These are phyloP conservation scores for Ophiorrhiza pumila DNA, from an alignment of 257 asterid species.

Conservation along the genomic window DNA sequence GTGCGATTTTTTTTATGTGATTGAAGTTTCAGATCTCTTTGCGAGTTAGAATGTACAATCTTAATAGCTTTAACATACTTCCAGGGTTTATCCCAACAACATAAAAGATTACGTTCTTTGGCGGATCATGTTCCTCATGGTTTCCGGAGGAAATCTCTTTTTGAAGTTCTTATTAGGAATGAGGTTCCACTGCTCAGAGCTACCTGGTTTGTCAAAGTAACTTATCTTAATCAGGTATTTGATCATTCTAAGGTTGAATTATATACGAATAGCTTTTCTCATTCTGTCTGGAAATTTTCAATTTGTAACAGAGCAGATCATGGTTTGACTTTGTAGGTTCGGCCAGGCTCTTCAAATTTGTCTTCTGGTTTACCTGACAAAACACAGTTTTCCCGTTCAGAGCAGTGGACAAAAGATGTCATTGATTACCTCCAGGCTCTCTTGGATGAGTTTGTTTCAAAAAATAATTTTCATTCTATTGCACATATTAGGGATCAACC, in stretches of 20 bases:
- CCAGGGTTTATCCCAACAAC: conserved; percentile 90
- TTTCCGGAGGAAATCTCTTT: conserved; percentile 66
- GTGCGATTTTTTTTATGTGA: not conserved
- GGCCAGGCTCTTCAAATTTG: conserved; percentile 61
- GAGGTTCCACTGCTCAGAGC: conserved; percentile 91
- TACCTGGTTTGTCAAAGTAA: conserved; percentile 96
- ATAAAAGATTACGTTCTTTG: conserved; percentile 83
- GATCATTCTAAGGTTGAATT: not conserved
- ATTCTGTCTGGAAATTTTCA: conserved; percentile 12
- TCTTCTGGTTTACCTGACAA: conserved; percentile 75
- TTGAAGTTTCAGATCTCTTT: not conserved
- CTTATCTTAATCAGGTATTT: conserved; percentile 93
- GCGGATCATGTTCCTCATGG: conserved; percentile 99
- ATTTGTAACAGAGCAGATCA: conserved; percentile 23
- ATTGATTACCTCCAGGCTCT: conserved; percentile 86
- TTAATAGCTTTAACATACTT: conserved; percentile 20
- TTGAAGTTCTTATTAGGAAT: conserved; percentile 85
- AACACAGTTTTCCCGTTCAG: conserved; percentile 76
- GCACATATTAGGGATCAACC: conserved; percentile 62
- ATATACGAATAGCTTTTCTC: not conserved
- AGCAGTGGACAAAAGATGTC: conserved; percentile 97
- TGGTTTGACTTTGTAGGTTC: conserved; percentile 61
- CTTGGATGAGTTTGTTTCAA: conserved; percentile 76
- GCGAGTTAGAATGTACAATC: not conserved
- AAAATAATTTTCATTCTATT: conserved; percentile 60